Base-by-base conservation (phyloP, 495 filamentous ascomycete genomes). In the Penicillium daleae region DNA sequence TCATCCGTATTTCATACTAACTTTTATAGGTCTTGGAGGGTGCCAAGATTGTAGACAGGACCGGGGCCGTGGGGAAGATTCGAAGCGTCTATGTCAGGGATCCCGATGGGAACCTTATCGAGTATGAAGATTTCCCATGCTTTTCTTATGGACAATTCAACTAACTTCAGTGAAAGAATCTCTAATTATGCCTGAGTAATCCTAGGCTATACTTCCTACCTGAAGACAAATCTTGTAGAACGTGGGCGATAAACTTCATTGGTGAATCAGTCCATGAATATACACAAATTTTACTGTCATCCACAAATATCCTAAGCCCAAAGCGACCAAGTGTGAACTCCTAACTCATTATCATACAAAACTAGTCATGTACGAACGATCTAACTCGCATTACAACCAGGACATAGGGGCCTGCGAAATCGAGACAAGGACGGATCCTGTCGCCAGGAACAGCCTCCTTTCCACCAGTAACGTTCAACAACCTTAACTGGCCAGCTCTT, bases 21-120 rank as follows among this genome's bases (percentile, higher is more conserved):
- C 39, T 1, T 39, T 1, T 33, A 19, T 54, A 73, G 70, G 58
- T 73, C 8, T 59, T 82, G 9, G 81, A 83, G 57, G 78, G 79
- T 15, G 74, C 75, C 5, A 64, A 76, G 31, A 72, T 85, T 32
- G 83, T 86, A 10, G 70, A 76, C 29, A 68, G 83, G 37, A 85
- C 81, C 0, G 82, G 83, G 17, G 82, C 83, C 2, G 70, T 73
- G 21, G 80, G 80, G 5, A 79, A 74, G 49, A 60, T 85, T n/a
- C 71, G 77, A 19, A 86, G 83, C 69, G 78, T 85, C 3, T 85
- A 85, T 74, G 74, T 80, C 62, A 71, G 83, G 32, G 83, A 85
- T 70, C 82, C 82, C 1, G 83, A 86, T 77, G 81, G 79, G 19
- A 86, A 86, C 71, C 71, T 86, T 31, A 78, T 86, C 55, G 83